Evolutionary conservation across 2,329 filamentous ascomycete species (phyloP).

Genomic region (Fusarium praegraminearum): DNA sequence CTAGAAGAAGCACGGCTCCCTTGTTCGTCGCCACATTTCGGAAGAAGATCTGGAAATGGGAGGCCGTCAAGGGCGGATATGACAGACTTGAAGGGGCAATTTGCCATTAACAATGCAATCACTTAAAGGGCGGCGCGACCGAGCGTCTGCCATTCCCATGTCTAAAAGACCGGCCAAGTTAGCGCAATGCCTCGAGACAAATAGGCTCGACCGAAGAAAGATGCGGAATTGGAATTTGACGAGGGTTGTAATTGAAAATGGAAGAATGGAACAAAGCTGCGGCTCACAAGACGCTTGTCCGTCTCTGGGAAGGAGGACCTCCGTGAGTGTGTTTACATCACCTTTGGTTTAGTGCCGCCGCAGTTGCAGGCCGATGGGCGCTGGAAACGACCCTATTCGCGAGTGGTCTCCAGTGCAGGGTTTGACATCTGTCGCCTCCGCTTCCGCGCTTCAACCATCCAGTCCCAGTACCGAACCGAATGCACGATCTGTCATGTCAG

Average conservation of each 20-base stretch:
- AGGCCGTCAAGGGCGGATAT: slow-evolving; percentile 30
- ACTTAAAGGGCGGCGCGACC: slow-evolving; percentile 24
- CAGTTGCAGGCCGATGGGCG: slow-evolving; percentile 27
- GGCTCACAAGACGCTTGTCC: slow-evolving; percentile 43
- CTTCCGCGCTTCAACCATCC: slow-evolving; percentile 37
- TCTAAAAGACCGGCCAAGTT: slow-evolving; percentile 8
- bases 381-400: slow-evolving; percentile 48
- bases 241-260: slow-evolving; percentile 17
- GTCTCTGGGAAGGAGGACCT: slow-evolving; percentile 40
- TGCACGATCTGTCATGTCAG: slow-evolving; percentile 46
- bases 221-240: slow-evolving; percentile 39
- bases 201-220: slow-evolving; percentile 22
- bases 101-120: slow-evolving; percentile 19
- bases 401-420: slow-evolving; percentile 44
- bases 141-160: slow-evolving; percentile 20
- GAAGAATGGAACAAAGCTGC: slow-evolving; percentile 36
- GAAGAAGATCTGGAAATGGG: slow-evolving; percentile 27
- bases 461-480: slow-evolving; percentile 29
- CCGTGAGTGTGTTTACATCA: slow-evolving; percentile 33
- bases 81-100: slow-evolving; percentile 30
- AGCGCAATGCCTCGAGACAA: slow-evolving; percentile 18
- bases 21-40: slow-evolving; percentile 25
- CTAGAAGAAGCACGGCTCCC: slow-evolving; percentile 13
- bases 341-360: slow-evolving; percentile 23
- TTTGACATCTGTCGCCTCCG: slow-evolving; percentile 40